phyloP scores from a whole-genome alignment of 345 rosid genomes.

The Durio zibethinus region DNA sequence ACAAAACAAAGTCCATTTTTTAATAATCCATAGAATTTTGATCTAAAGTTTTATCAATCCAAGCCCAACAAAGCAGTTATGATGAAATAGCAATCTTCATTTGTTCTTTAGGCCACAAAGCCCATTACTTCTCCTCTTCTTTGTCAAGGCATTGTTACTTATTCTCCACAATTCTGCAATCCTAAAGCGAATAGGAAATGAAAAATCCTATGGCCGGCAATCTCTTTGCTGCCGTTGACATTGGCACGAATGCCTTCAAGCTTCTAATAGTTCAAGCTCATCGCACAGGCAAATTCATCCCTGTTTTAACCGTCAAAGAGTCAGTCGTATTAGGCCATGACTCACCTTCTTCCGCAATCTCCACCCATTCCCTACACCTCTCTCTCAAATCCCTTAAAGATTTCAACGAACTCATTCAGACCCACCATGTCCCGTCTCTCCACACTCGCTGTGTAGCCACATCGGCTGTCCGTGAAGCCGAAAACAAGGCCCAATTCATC shows the following conservation, averaged over 20 bases:
- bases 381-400: constrained; percentile 41
- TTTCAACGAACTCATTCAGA: constrained; percentile 37
- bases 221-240: constrained; percentile 58
- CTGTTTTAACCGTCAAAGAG: constrained; percentile 43
- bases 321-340: constrained; percentile 52
- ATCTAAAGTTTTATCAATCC: neutral
- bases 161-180: neutral
- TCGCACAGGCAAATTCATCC: constrained; percentile 46
- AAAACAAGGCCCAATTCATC: constrained; percentile 36
- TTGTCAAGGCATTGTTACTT: too few relatives aligned
- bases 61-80: neutral
- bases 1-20: too few relatives aligned
- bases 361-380: constrained; percentile 35
- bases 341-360: constrained; percentile 38
- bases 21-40: too few relatives aligned
- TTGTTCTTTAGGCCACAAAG: neutral
- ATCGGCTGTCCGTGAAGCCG: constrained; percentile 53
- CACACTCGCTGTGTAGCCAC: constrained; percentile 63
- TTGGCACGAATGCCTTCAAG: constrained; percentile 74
- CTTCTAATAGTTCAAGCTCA: constrained; percentile 53
- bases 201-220: constrained; percentile 20
- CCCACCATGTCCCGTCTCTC: constrained; percentile 25
- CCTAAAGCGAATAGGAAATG: neutral
- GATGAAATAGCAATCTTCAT: neutral
- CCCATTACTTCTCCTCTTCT: neutral